Base-by-base conservation (phyloP, 176 grass and related monocot genomes). In the Eremochloa ophiuroides region DNA sequence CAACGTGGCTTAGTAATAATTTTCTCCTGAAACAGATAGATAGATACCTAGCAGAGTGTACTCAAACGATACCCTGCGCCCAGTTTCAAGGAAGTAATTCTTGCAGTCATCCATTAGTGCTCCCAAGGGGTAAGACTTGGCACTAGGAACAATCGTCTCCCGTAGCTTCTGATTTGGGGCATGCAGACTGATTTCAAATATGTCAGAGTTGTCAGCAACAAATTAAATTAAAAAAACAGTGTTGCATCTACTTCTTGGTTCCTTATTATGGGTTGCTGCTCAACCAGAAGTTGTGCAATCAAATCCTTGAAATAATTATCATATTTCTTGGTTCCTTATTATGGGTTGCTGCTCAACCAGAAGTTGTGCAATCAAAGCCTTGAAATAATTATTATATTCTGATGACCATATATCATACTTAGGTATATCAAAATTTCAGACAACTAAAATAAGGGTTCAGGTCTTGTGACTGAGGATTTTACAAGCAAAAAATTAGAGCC, bases 61-160 rank as follows among this genome's bases (percentile, higher is more conserved):
- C 84, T 98, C 96, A 0, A 98, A 95, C 7, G 96, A 88, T 60
- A 98, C 93, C 69, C 90, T 85, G 34, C 90, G 88, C 65, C 96
- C 84, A 17, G 96, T 98, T 89, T 98, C 66, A 0, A 74, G 53
- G 26, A 98, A 98, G 74, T 93, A 98, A 38, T 84, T 81, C 73
- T 95, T 95, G 86, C 93, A 98, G 47, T 98, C 96, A 61, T 84
- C 86, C 84, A 98, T 89, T 34, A 98, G 82, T 74, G 90, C 96
- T 75, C 59, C 79, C 84, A 95, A 87, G 20, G 96, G 93, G 27
- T 98, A 98, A 51, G 90, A 89, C 76, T 98, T 98, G 0, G 93
- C 96, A 73, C 96, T 98, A 18, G 96, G 96, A 76, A 98, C 93
- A 42, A 95, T 91, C 28, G 85, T 95, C 85, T 98, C 88, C 29